Evolutionary conservation across 331 rosid species (phyloP).

Genomic region (Prunus yedoensis): DNA sequence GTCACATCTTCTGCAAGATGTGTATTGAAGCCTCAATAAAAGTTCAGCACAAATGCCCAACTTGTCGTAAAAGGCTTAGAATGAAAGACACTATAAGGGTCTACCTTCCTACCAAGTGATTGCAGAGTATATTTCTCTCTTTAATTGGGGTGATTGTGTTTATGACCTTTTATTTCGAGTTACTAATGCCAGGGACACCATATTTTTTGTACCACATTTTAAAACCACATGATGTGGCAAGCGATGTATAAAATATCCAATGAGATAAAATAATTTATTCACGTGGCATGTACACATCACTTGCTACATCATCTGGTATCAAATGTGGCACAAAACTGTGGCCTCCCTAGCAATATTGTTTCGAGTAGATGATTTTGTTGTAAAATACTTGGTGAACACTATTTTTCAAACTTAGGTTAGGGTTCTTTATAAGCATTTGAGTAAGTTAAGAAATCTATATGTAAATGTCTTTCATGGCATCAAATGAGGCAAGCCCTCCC

Average conservation of each 20-base stretch:
- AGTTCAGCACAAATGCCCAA: slow-evolving; percentile 55
- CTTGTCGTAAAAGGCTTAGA: slow-evolving; percentile 48
- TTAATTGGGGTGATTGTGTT: neutral
- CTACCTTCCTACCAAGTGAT: slow-evolving; percentile 41
- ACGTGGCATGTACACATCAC: too few species aligned
- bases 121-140: slow-evolving; percentile 13
- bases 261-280: too few species aligned
- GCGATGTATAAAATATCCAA: too few species aligned
- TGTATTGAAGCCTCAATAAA: slow-evolving; percentile 48
- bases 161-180: neutral
- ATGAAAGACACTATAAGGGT: slow-evolving; percentile 43
- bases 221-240: too few species aligned
- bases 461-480: neutral
- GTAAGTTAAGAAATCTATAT: too few species aligned
- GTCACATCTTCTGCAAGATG: slow-evolving; percentile 56
- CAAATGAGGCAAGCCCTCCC: neutral
- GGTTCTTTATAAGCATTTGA: neutral
- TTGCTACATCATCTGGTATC: too few species aligned
- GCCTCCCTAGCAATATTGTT: too few species aligned
- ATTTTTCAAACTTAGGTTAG: neutral
- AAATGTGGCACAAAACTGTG: too few species aligned
- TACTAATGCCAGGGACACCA: too few species aligned
- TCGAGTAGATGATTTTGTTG: neutral
- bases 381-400: neutral
- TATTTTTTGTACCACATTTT: too few species aligned